A percentile compares a stretch with the other conserved stretches of the same genome.
Conservation (phyloP, 2,329 filamentous ascomycete genomes). For the Chaetomium strumarium region DNA sequence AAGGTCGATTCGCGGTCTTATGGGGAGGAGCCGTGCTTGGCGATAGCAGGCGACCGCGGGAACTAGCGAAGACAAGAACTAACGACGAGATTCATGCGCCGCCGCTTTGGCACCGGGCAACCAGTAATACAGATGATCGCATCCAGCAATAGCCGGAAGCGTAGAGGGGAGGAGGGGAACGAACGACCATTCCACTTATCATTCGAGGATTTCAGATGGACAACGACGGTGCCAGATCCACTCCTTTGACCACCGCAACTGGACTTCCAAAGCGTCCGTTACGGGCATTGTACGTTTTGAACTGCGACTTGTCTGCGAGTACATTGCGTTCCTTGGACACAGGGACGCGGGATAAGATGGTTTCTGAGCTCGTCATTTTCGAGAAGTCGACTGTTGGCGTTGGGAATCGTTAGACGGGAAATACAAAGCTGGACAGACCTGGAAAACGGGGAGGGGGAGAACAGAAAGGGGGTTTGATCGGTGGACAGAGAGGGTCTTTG, state of each 20-base stretch:
- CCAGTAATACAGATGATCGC: neutral
- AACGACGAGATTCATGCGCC: neutral
- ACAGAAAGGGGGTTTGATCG: no score
- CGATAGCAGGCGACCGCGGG: neutral
- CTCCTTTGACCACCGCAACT: conserved; percentile 3
- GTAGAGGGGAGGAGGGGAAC: neutral
- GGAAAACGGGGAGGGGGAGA: neutral
- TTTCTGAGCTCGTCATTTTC: neutral
- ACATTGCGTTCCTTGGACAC: neutral
- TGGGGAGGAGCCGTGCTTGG: neutral
- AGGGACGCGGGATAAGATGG: no score
- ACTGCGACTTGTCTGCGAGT: neutral
- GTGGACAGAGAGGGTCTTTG: no score
- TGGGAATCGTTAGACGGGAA: neutral
- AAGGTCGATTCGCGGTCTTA: neutral
- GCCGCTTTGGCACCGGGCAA: neutral
- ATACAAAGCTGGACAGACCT: neutral
- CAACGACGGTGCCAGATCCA: neutral
- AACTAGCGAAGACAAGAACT: neutral
- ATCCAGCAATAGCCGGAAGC: neutral
- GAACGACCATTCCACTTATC: neutral
- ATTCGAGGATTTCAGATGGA: neutral
- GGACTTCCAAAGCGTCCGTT: conserved; percentile 1
- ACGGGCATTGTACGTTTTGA: conserved; percentile 4
- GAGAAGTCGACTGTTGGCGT: neutral